A percentile compares a stretch with the other conserved stretches of the same genome.
These are phyloP conservation scores for Acanthamoeba culbertsoni DNA, from an alignment of 208 protist species.

Conservation along the genomic window DNA sequence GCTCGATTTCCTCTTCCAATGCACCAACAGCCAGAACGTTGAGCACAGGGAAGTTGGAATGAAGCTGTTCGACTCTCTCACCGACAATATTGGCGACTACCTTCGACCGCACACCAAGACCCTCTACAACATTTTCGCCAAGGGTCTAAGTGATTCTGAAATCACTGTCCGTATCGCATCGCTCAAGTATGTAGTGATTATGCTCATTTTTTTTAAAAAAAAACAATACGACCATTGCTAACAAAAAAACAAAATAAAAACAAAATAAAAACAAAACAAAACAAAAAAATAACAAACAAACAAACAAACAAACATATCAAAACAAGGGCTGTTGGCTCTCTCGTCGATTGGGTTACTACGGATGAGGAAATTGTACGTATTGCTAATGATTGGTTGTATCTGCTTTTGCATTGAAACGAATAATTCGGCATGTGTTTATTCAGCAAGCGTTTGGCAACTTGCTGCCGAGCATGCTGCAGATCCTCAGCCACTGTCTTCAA, in stretches of 20 bases:
- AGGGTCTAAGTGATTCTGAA: constrained; percentile 15
- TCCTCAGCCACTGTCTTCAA: background rate
- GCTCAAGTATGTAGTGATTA: background rate
- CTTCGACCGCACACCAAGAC: constrained; percentile 36
- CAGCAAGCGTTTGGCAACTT: constrained; percentile 24
- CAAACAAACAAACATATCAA: no score
- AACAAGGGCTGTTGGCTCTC: constrained; percentile 12
- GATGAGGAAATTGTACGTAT: constrained; percentile 23
- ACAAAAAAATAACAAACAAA: no score
- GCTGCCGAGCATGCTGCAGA: background rate
- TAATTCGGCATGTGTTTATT: background rate
- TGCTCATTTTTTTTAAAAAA: background rate
- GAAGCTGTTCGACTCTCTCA: constrained; percentile 44
- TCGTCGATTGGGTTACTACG: constrained; percentile 29
- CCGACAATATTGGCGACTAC: constrained; percentile 32
- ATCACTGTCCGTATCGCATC: background rate
- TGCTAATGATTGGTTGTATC: no score
- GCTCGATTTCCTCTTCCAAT: constrained; percentile 54
- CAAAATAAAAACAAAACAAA: no score
- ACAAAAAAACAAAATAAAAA: no score
- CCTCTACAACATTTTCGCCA: constrained; percentile 44
- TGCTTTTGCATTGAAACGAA: no score
- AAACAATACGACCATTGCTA: no score
- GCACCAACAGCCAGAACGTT: constrained; percentile 33
- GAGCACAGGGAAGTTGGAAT: constrained; percentile 49